phyloP scores from a whole-genome alignment of 768 basidiomycete species.

The Russula virescens region DNA sequence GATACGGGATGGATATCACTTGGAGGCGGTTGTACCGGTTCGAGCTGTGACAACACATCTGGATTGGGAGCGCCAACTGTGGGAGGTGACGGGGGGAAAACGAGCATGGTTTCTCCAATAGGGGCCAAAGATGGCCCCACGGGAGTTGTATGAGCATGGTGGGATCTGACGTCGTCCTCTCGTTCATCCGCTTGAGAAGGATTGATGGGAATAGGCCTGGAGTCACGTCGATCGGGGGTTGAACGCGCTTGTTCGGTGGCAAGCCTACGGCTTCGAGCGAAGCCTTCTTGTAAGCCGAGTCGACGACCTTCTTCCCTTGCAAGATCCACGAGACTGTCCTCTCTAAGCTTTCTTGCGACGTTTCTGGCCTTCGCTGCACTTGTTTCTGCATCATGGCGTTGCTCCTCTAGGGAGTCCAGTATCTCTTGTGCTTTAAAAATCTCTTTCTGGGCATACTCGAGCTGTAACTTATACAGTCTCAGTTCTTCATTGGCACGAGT shows the following conservation, averaged over 20 bases:
- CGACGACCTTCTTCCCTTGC: constrained; percentile 52
- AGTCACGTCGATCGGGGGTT: constrained; percentile 4
- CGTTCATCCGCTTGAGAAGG: constrained; percentile 5
- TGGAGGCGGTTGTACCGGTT: neutral
- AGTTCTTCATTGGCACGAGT: constrained; percentile 42
- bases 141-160: neutral
- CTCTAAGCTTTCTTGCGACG: constrained; percentile 40
- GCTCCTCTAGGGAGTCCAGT: constrained; percentile 42
- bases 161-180: constrained; percentile 9
- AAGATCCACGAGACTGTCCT: constrained; percentile 42
- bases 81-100: constrained; percentile 17
- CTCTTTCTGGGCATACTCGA: constrained; percentile 55
- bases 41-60: neutral
- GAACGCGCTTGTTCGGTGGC: constrained; percentile 30
- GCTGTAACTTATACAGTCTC: constrained; percentile 50
- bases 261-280: constrained; percentile 32
- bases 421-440: constrained; percentile 50
- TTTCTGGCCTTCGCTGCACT: constrained; percentile 42
- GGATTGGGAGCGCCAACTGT: neutral
- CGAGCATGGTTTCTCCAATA: constrained; percentile 23
- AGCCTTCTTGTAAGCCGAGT: constrained; percentile 49
- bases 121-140: constrained; percentile 17
- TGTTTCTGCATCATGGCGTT: constrained; percentile 45
- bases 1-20: constrained; percentile 2
- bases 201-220: constrained; percentile 1